A percentile compares a stretch with the other conserved stretches of the same genome.
Conservation (phyloP, 257 asterid genomes). For the Primulina tabacum region DNA sequence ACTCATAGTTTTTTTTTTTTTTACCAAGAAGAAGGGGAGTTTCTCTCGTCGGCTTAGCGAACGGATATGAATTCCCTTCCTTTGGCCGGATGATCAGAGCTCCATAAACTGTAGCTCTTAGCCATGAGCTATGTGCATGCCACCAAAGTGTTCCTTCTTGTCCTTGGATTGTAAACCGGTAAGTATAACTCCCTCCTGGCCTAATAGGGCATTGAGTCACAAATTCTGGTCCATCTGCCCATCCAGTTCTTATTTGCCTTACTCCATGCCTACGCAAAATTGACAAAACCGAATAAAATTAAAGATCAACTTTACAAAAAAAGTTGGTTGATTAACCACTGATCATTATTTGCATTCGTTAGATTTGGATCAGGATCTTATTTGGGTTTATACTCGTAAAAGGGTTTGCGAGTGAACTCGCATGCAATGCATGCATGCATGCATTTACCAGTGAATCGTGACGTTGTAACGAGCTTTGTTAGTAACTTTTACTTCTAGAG, state of each 20-base stretch:
- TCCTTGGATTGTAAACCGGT: slow-evolving; percentile 40
- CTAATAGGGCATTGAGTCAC: slow-evolving; percentile 50
- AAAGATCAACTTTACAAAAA: too few relatives aligned
- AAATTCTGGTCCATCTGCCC: slow-evolving; percentile 52
- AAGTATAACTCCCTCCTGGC: slow-evolving; percentile 39
- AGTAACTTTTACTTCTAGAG: slow-evolving; percentile 38
- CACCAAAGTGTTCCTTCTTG: slow-evolving; percentile 61
- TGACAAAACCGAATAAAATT: not conserved
- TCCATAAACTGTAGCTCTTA: slow-evolving; percentile 54
- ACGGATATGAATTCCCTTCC: slow-evolving; percentile 31
- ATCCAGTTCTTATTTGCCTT: slow-evolving; percentile 44
- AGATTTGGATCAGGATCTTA: too few relatives aligned
- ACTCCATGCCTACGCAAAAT: slow-evolving; percentile 44
- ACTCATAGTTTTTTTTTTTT: too few relatives aligned
- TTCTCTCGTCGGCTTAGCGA: slow-evolving; percentile 38
- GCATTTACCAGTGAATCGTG: slow-evolving; percentile 49
- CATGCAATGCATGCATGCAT: slow-evolving; percentile 17
- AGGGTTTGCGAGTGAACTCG: not conserved
- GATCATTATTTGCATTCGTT: too few relatives aligned
- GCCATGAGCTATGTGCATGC: slow-evolving; percentile 64
- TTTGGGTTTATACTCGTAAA: not conserved
- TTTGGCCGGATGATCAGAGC: slow-evolving; percentile 33
- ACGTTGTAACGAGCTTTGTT: slow-evolving; percentile 48
- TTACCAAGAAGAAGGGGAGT: slow-evolving; percentile 45
- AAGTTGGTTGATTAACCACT: too few relatives aligned